Percentiles rank a stretch among this genome's conserved stretches.
These are phyloP conservation scores for Carpinus viminea DNA, from an alignment of 306 rosid genomes.

Conservation along the genomic window DNA sequence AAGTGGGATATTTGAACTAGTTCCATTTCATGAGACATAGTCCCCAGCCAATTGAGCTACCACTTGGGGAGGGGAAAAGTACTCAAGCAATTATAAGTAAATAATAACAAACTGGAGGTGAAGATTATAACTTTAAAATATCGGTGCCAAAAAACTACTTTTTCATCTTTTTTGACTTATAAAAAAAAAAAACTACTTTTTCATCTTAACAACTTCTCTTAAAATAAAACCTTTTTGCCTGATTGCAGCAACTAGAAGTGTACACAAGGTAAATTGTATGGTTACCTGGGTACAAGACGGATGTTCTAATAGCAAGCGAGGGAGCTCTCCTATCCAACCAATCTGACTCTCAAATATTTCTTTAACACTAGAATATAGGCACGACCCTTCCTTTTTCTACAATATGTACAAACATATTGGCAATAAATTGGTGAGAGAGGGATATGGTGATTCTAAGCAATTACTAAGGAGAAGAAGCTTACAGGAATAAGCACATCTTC, in stretches of 20 bases:
- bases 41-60: too few relatives aligned
- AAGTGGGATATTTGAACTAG: too few relatives aligned
- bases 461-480: constrained; percentile 33
- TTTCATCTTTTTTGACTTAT: too few relatives aligned
- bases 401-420: constrained; percentile 22
- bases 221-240: neutral
- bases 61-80: neutral
- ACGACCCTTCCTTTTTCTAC: constrained; percentile 49
- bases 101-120: neutral
- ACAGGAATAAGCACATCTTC: constrained; percentile 75
- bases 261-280: constrained; percentile 21
- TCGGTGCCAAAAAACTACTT: constrained; percentile 14
- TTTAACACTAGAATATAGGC: constrained; percentile 43
- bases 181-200: too few relatives aligned
- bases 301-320: constrained; percentile 67
- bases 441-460: neutral
- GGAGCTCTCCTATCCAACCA: constrained; percentile 76
- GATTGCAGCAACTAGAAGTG: constrained; percentile 12
- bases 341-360: constrained; percentile 51
- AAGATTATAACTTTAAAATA: constrained; percentile 15
- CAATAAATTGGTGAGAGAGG: constrained; percentile 1
- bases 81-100: neutral
- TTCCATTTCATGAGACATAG: too few relatives aligned
- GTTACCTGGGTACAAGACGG: constrained; percentile 62
- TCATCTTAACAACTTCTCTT: neutral